Evolutionary conservation across 139 green algal genomes (phyloP).

Genomic region (Astrephomene gubernaculifera): DNA sequence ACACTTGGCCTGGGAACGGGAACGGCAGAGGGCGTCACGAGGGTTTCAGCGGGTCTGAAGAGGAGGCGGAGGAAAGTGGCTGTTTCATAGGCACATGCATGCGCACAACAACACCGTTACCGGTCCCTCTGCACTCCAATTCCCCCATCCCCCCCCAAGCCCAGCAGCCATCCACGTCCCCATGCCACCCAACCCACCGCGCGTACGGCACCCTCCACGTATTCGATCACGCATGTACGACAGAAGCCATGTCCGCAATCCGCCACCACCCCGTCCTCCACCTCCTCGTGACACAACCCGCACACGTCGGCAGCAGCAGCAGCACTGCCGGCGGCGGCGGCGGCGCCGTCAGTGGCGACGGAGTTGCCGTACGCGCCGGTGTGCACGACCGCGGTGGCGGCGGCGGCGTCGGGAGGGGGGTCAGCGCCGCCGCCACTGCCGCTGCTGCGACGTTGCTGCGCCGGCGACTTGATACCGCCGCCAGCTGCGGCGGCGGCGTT

Average conservation of each 20-base stretch:
- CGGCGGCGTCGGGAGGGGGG: slow-evolving; percentile 12
- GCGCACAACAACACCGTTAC: too few relatives aligned
- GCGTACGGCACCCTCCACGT: slow-evolving; percentile 59
- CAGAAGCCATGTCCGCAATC: slow-evolving; percentile 88
- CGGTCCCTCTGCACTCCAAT: too few relatives aligned
- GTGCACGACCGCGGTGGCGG: neutral
- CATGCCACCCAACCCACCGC: neutral
- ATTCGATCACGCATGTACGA: slow-evolving; percentile 82
- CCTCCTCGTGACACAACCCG: slow-evolving; percentile 82
- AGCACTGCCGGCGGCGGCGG: slow-evolving; percentile 8
- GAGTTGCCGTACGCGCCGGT: slow-evolving; percentile 3
- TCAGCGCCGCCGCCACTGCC: neutral
- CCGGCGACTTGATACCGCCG: neutral
- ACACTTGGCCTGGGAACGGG: slow-evolving; percentile 74
- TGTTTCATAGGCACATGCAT: too few relatives aligned
- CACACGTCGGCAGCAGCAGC: slow-evolving; percentile 56
- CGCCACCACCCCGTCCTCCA: slow-evolving; percentile 72
- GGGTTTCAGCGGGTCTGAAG: too few relatives aligned
- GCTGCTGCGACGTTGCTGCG: neutral
- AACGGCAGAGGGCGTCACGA: too few relatives aligned
- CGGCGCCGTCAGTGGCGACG: neutral
- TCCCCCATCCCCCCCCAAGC: too few relatives aligned
- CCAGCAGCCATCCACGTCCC: too few relatives aligned
- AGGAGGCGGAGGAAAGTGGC: too few relatives aligned
- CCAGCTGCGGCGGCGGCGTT: neutral